These are phyloP conservation scores for Pseudogymnoascus sp. DNA, from an alignment of 2,329 filamentous ascomycete species.

Conservation along the genomic window DNA sequence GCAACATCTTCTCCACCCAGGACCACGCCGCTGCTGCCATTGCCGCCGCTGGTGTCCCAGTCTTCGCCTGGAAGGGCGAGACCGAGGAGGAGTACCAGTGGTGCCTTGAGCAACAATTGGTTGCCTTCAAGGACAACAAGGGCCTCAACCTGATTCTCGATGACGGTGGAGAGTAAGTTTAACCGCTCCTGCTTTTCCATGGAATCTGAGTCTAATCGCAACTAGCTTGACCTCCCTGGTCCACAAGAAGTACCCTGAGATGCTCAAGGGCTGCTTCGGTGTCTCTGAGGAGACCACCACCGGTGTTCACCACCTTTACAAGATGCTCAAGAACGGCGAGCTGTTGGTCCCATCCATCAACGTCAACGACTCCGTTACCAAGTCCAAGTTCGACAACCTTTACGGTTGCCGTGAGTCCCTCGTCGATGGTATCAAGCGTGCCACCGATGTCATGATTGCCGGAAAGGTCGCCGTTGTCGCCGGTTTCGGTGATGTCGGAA, in stretches of 20 bases:
- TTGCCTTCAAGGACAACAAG: conserved; percentile 93
- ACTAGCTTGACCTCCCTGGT: conserved; percentile 73
- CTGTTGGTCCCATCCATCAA: conserved; percentile 96
- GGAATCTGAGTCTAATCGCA: not conserved
- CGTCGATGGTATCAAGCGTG: conserved; percentile 99
- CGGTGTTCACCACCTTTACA: conserved; percentile 98
- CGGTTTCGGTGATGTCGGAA: conserved; percentile 97
- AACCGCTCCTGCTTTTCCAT: not conserved
- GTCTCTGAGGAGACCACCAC: conserved; percentile 99
- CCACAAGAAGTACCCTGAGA: conserved; percentile 96
- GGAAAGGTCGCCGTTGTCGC: conserved; percentile 97
- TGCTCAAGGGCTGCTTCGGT: conserved; percentile 97
- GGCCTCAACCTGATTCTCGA: conserved; percentile 98
- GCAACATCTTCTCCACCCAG: conserved; percentile 99
- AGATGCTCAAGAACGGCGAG: conserved; percentile 84
- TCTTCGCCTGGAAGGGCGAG: conserved; percentile 71
- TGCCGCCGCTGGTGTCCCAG: conserved; percentile 84
- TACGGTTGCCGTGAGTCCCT: conserved; percentile 99
- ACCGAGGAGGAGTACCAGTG: conserved; percentile 99
- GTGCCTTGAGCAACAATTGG: conserved; percentile 98
- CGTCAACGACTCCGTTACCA: conserved; percentile 99
- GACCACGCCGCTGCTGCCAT: conserved; percentile 98
- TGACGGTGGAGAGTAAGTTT: conserved; percentile 70
- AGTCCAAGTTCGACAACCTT: conserved; percentile 99
- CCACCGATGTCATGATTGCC: conserved; percentile 99